Percentiles rank a stretch among this genome's conserved stretches.
phyloP scores from a whole-genome alignment of 805 yeast species.

The Komagataella kurtzmanii region DNA sequence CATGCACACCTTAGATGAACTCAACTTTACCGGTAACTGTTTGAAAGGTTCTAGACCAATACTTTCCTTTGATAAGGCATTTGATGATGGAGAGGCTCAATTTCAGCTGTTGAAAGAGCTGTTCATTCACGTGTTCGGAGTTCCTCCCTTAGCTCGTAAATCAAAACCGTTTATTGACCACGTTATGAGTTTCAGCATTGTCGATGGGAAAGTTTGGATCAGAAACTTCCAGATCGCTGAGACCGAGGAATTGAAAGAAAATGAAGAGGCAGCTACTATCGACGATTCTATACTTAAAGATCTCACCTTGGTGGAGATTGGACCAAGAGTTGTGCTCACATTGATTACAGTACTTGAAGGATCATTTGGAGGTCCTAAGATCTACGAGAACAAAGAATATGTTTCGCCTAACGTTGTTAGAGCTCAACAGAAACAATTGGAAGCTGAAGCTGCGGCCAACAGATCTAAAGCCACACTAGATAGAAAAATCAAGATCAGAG shows the following conservation, averaged over 20 bases:
- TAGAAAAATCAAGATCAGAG: slow-evolving; percentile 64
- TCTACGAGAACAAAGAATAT: slow-evolving; percentile 92
- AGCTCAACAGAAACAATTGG: slow-evolving; percentile 71
- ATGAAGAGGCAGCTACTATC: slow-evolving; percentile 14
- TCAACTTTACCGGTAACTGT: slow-evolving; percentile 94
- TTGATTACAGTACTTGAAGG: slow-evolving; percentile 88
- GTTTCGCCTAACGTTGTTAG: slow-evolving; percentile 93
- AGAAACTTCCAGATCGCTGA: slow-evolving; percentile 84
- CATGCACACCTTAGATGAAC: slow-evolving; percentile 89
- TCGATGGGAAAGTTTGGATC: slow-evolving; percentile 90
- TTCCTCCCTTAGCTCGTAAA: slow-evolving; percentile 87
- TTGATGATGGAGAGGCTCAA: slow-evolving; percentile 56
- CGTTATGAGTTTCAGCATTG: slow-evolving; percentile 84
- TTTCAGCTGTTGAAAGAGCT: slow-evolving; percentile 69
- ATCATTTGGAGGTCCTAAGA: slow-evolving; percentile 94
- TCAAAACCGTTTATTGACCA: slow-evolving; percentile 93
- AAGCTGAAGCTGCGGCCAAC: slow-evolving; percentile 64
- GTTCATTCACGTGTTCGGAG: slow-evolving; percentile 78
- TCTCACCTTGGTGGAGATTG: slow-evolving; percentile 79
- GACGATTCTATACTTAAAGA: slow-evolving; percentile 31
- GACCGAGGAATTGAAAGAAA: slow-evolving; percentile 43
- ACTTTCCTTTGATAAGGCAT: slow-evolving; percentile 73
- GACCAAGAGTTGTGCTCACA: slow-evolving; percentile 92
- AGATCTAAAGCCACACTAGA: slow-evolving; percentile 73
- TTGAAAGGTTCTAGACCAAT: slow-evolving; percentile 91